Evolutionary conservation across 257 asterid species (phyloP).

Genomic region (Jacaranda mimosifolia): DNA sequence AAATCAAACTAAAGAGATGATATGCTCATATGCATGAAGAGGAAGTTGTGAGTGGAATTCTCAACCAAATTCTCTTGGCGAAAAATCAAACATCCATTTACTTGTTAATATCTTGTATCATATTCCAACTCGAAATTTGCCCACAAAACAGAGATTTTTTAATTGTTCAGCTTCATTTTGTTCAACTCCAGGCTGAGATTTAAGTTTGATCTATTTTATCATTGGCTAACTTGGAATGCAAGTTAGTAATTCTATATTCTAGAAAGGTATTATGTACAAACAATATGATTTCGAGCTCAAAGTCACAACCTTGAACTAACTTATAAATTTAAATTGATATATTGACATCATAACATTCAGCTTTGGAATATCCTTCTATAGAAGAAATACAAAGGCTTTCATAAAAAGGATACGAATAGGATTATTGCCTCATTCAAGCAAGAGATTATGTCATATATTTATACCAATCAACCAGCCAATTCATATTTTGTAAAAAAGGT

Average conservation of each 20-base stretch:
- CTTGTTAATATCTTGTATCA: not conserved
- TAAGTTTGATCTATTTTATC: not conserved
- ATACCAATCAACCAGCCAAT: not conserved
- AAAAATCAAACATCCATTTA: not conserved
- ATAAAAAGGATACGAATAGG: not conserved
- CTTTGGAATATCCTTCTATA: not conserved
- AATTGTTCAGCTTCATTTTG: not conserved
- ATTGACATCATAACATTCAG: not conserved
- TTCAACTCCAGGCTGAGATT: not conserved
- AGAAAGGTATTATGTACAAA: not conserved
- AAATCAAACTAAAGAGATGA: not conserved
- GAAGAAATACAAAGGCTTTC: not conserved
- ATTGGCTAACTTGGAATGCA: not conserved
- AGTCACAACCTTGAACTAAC: not conserved
- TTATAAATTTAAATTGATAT: not conserved
- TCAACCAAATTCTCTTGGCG: not conserved
- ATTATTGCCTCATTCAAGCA: conserved; percentile 9
- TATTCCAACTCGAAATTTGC: not conserved
- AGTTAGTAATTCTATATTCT: not conserved
- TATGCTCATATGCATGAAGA: not conserved
- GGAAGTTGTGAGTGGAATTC: not conserved
- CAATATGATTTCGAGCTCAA: not conserved
- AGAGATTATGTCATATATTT: not conserved
- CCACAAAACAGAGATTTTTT: not conserved
- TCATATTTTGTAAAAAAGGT: not conserved